Conservation (phyloP, 1,284 basidiomycete genomes). For the Anthracocystis setariae region DNA sequence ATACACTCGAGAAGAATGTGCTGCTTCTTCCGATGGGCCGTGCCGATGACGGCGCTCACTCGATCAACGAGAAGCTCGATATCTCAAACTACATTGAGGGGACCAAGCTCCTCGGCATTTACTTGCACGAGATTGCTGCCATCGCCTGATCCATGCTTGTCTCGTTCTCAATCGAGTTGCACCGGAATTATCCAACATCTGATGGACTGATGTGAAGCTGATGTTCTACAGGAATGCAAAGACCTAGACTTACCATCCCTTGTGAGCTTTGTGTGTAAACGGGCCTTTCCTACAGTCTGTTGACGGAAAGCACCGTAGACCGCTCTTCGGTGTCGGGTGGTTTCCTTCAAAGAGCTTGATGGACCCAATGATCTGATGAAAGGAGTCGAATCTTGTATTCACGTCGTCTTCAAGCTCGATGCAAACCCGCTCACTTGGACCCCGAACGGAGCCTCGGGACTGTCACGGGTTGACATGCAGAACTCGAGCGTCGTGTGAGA, state of each 20-base stretch:
- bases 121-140: conserved; percentile 80
- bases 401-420: too few relatives aligned
- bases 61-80: conserved; percentile 95
- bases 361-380: too few relatives aligned
- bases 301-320: too few relatives aligned
- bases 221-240: not conserved
- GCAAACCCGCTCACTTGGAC: not conserved
- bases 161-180: too few relatives aligned
- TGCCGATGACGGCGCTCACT: conserved; percentile 84
- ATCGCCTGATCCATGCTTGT: conserved; percentile 6
- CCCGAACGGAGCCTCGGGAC: not conserved
- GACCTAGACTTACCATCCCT: too few relatives aligned
- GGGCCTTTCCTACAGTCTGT: too few relatives aligned
- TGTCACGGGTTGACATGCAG: not conserved
- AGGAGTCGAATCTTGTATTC: too few relatives aligned
- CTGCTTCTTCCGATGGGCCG: conserved; percentile 87
- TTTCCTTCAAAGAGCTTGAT: too few relatives aligned
- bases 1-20: conserved; percentile 73
- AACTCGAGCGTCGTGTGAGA: conserved; percentile 9
- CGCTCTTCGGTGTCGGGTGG: too few relatives aligned
- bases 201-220: not conserved
- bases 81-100: conserved; percentile 91
- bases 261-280: too few relatives aligned
- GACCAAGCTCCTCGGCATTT: conserved; percentile 77
- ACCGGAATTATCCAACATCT: not conserved